Base-by-base conservation (phyloP, 257 asterid genomes). In the Cordia subcordata region DNA sequence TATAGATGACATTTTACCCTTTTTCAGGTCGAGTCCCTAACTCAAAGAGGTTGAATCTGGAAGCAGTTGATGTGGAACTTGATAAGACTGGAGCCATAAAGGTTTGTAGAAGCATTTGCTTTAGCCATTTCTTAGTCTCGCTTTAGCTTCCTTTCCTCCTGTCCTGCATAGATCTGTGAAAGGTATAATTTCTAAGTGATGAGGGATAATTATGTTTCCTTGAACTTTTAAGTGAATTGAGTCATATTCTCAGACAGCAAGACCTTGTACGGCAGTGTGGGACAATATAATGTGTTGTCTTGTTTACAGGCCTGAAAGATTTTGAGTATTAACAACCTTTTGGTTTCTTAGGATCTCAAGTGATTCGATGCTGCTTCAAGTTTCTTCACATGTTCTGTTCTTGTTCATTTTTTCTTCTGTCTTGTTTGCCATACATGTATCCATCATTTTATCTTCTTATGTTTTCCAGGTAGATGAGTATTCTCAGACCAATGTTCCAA, bases 11-110 rank as follows among this genome's bases (percentile, higher is more conserved):
- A 35, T 59, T 64, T 62, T 13, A 14, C 32, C 57, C 57, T 49
- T 27, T 67, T 74, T 58, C 84, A 91, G 98, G 98, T 57, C 85
- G 98, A 68, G 77, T 72, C 49, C 98, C 98, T n/a, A 91, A 91
- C 77, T 66, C 96, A 20, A 91, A 83, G 74, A 77, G 98, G 72
- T 70, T 91, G 67, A 91, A 91, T 77, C 88, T 91, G 77, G 90
- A 79, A 72, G 73, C 95, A 46, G 95, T 80, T 18, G 98, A 95
- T 32, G 87, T 91, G 54, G 82, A 87, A 73, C 88, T 85, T 69
- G 96, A 88, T 62, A 73, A 63, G 58, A 50, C 56, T 60, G 81
- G 90, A 74, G 96, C 96, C 22, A 64, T 91, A 42, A 86, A 87
- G 96, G 98, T 85, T 61, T 44, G 67, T 63, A 67, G 54, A 53